Percentiles rank a stretch among this genome's conserved stretches.
phyloP scores from a whole-genome alignment of 345 rosid genomes.

The Linum usitatissimum region DNA sequence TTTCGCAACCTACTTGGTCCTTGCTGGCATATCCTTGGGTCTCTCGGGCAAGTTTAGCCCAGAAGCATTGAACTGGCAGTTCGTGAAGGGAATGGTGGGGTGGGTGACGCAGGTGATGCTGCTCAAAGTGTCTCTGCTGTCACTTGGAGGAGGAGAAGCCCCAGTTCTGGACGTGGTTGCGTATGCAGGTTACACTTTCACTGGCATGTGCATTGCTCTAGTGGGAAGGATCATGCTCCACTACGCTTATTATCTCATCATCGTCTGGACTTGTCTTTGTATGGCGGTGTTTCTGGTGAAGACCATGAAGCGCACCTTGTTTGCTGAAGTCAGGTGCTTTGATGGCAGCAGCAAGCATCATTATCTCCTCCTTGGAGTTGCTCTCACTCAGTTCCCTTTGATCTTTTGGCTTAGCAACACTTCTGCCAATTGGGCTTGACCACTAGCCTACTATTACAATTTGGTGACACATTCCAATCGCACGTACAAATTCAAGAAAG shows the following conservation, averaged over 20 bases:
- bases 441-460: neutral
- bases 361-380: slow-evolving; percentile 25
- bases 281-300: slow-evolving; percentile 45
- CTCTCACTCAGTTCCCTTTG: slow-evolving; percentile 26
- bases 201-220: slow-evolving; percentile 40
- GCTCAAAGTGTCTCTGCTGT: slow-evolving; percentile 31
- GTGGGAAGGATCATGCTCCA: slow-evolving; percentile 26
- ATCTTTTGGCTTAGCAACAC: slow-evolving; percentile 28
- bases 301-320: slow-evolving; percentile 36
- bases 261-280: slow-evolving; percentile 41
- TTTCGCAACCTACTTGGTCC: slow-evolving; percentile 55
- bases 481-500: no score
- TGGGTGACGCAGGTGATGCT: slow-evolving; percentile 45
- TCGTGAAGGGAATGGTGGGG: slow-evolving; percentile 43
- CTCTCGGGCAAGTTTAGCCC: slow-evolving; percentile 48
- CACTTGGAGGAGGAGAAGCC: slow-evolving; percentile 46
- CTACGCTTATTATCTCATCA: slow-evolving; percentile 30
- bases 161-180: slow-evolving; percentile 42
- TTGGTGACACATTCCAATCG: neutral
- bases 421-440: slow-evolving; percentile 12
- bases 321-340: slow-evolving; percentile 21
- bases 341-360: slow-evolving; percentile 22
- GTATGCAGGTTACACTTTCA: slow-evolving; percentile 44
- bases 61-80: slow-evolving; percentile 45
- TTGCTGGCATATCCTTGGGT: slow-evolving; percentile 55